Conservation (phyloP, 768 basidiomycete genomes). For the Stropharia rugosoannulata region DNA sequence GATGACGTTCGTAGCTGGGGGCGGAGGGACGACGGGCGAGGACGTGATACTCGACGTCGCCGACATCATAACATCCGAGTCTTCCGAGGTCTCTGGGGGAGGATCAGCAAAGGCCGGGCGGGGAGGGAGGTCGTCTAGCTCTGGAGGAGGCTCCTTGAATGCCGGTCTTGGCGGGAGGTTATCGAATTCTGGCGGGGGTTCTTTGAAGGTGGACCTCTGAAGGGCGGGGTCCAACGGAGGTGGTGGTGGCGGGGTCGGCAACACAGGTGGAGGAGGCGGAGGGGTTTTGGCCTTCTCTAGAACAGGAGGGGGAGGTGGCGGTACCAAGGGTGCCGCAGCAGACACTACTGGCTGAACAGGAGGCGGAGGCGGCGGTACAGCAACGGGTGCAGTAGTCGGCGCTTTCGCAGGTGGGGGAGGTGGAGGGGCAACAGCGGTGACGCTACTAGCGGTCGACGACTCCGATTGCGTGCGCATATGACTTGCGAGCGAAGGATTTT, state of each 20-base stretch:
- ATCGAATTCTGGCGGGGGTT: conserved; percentile 56
- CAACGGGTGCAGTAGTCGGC: conserved; percentile 12
- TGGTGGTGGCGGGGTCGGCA: conserved; percentile 27
- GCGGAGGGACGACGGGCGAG: conserved; percentile 17
- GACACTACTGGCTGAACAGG: conserved; percentile 15
- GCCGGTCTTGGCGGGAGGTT: conserved; percentile 38
- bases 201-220: conserved; percentile 18
- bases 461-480: conserved; percentile 30
- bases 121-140: conserved; percentile 46
- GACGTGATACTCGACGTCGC: conserved; percentile 28
- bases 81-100: conserved; percentile 56
- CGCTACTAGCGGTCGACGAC: conserved; percentile 24
- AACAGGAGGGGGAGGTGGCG: conserved; percentile 30
- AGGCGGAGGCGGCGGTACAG: conserved; percentile 27
- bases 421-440: conserved; percentile 11
- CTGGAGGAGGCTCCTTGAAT: conserved; percentile 67
- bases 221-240: conserved; percentile 21
- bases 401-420: conserved; percentile 12
- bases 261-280: conserved; percentile 30
- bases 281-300: conserved; percentile 15
- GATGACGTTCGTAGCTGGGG: conserved; percentile 43
- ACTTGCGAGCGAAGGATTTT: conserved; percentile 44
- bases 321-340: conserved; percentile 15
- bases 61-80: conserved; percentile 42
- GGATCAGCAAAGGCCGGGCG: conserved; percentile 56